These are phyloP conservation scores for Globisporangium polare DNA, from an alignment of 352 stramenopile species.

Conservation along the genomic window DNA sequence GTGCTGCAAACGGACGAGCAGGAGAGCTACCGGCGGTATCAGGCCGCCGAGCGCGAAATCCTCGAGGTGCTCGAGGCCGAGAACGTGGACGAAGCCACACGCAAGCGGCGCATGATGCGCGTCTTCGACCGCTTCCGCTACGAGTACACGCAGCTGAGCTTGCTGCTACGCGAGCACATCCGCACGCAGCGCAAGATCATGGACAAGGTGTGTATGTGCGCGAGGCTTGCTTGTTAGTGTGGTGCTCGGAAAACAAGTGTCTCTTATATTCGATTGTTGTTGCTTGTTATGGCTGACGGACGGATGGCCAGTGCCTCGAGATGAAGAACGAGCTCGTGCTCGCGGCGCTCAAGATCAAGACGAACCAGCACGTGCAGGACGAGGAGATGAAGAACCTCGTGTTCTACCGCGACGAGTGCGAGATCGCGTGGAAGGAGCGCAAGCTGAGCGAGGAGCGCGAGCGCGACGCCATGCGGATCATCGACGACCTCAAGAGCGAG, in stretches of 20 bases:
- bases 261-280: background rate
- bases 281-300: too few species aligned
- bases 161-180: slow-evolving; percentile 47
- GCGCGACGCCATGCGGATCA: slow-evolving; percentile 56
- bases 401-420: slow-evolving; percentile 75
- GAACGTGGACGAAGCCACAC: slow-evolving; percentile 38
- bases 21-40: slow-evolving; percentile 29
- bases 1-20: slow-evolving; percentile 19
- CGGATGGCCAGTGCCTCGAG: slow-evolving; percentile 46
- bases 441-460: slow-evolving; percentile 54
- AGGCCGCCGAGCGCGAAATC: slow-evolving; percentile 46
- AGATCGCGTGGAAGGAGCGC: slow-evolving; percentile 60
- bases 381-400: slow-evolving; percentile 67
- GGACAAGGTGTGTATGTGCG: slow-evolving; percentile 41
- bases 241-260: background rate
- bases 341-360: slow-evolving; percentile 50
- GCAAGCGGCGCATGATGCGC: slow-evolving; percentile 54
- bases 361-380: slow-evolving; percentile 54
- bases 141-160: slow-evolving; percentile 60
- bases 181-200: slow-evolving; percentile 48
- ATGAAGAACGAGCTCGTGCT: slow-evolving; percentile 71
- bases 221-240: background rate
- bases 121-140: slow-evolving; percentile 65
- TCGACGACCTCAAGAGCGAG: slow-evolving; percentile 60
- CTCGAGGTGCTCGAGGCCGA: slow-evolving; percentile 45